phyloP scores from a whole-genome alignment of 2,329 filamentous ascomycete species.

The Helicocarpus griseus region DNA sequence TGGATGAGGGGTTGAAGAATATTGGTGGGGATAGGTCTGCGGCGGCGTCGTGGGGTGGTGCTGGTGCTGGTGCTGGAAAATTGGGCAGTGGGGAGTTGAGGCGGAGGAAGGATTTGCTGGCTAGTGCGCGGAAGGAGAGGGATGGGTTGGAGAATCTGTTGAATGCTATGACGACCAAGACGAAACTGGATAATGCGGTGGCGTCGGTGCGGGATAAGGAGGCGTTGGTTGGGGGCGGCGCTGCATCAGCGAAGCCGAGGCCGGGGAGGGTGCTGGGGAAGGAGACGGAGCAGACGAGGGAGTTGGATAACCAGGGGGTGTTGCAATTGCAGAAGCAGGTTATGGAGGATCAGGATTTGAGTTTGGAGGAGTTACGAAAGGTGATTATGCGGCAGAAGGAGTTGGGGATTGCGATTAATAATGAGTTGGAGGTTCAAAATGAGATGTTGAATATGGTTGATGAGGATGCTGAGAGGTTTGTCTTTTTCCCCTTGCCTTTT shows the following conservation, averaged over 20 bases:
- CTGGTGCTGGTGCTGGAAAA: too few relatives aligned
- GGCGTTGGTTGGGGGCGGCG: conserved; percentile 30
- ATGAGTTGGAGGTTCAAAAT: conserved; percentile 53
- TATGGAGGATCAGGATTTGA: conserved; percentile 52
- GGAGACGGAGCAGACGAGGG: conserved; percentile 53
- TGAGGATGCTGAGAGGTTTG: conserved; percentile 46
- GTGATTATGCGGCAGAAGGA: conserved; percentile 52
- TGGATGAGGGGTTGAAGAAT: conserved; percentile 47
- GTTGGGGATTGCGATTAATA: conserved; percentile 53
- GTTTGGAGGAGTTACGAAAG: conserved; percentile 49
- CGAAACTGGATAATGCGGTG: conserved; percentile 34
- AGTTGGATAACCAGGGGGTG: conserved; percentile 55
- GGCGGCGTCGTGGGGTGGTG: conserved; percentile 23
- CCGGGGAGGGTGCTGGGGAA: conserved; percentile 41
- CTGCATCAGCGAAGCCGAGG: conserved; percentile 29
- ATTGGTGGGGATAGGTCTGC: conserved; percentile 22
- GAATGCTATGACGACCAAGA: conserved; percentile 48
- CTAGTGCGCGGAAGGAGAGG: conserved; percentile 49
- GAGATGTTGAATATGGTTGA: conserved; percentile 49
- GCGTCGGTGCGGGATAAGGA: conserved; percentile 40
- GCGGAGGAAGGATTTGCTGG: conserved; percentile 48
- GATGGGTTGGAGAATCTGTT: conserved; percentile 53
- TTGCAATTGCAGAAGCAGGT: conserved; percentile 53
- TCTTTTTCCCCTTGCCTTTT: conserved; percentile 10
- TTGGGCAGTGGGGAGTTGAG: conserved; percentile 54